Conservation (phyloP, 768 basidiomycete species). For the Phallus indusiatus region DNA sequence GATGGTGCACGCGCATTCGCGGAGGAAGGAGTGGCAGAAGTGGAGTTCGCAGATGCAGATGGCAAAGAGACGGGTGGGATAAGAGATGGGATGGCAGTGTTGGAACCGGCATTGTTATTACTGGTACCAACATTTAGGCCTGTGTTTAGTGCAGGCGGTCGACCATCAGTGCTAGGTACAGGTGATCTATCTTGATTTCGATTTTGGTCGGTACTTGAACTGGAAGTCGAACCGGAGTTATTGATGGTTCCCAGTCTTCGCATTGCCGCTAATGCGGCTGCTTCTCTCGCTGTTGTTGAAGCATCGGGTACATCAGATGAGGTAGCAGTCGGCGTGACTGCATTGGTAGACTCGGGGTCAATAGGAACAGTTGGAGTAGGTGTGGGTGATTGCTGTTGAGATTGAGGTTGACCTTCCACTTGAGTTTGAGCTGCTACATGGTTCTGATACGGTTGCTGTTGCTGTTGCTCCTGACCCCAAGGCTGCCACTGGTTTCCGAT, state of each 20-base stretch:
- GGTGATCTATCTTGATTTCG: background rate
- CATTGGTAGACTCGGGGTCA: constrained; percentile 11
- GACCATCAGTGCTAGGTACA: background rate
- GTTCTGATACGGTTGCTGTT: constrained; percentile 35
- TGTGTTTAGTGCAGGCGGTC: background rate
- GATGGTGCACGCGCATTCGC: background rate
- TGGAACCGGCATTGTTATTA: background rate
- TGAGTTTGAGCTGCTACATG: constrained; percentile 23
- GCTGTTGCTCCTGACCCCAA: constrained; percentile 13
- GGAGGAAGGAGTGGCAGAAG: background rate
- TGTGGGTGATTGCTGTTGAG: constrained; percentile 16
- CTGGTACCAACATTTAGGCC: background rate
- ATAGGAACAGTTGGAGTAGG: constrained; percentile 23
- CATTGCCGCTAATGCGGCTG: constrained; percentile 61
- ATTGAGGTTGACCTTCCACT: constrained; percentile 21
- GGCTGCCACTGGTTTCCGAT: constrained; percentile 15
- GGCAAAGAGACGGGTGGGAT: background rate
- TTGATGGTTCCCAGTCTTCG: constrained; percentile 31
- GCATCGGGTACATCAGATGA: constrained; percentile 8
- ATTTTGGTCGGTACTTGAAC: background rate
- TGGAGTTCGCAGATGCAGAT: background rate
- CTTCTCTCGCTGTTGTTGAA: constrained; percentile 31
- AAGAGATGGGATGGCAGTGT: background rate
- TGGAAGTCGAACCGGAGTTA: background rate
- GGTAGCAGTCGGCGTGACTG: constrained; percentile 11